Evolutionary conservation across 768 basidiomycete genomes (phyloP), one percentile per base, ranked within the genome.

Genomic region (Pulveroboletus sp.): DNA sequence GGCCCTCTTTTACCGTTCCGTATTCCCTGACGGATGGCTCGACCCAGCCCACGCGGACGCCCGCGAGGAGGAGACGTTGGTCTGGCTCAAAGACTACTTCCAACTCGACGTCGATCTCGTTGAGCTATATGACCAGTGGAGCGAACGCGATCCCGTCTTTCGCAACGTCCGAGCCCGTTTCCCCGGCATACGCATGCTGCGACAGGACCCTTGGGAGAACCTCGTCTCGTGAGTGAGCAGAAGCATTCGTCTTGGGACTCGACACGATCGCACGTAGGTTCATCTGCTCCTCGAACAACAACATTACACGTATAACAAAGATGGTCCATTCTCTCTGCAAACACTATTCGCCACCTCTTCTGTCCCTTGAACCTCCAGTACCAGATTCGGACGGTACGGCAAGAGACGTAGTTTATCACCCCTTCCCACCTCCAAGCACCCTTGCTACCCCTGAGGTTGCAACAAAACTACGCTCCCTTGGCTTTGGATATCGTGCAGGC

Each of bases 231-330:
- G 67, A 59, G 90, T 81, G 38, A 38, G 45, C 31, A 51, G 29
- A 42, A 39, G 35, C 12, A 38, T 42, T 41, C 1, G 27, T 50
- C 44, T 46, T 34, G 43, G 23, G 16, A 19, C 19, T 52, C 50
- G 32, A 65, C 46, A 31, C 43, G 46, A 51, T 39, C 24, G 25
- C 53, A 27, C 20, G 16, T 45, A 95, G 94, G 9, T 99, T 98
- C 72, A 97, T 99, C 55, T 98, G 95, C 64, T 97, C 94, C 3
- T 90, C 92, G 3, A 97, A 97, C 62, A 98, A 98, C 66, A 94
- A 98, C 59, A 98, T 99, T 43, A 70, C 82, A 6, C 88, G 97
- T 6, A 99, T 99, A 59, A 88, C 91, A 14, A 89, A 87, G 49
- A 94, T 98, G 87, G 84, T 98, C 24, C 86, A 90, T 52, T 77